A percentile compares a stretch with the other conserved stretches of the same genome.
Conservation (phyloP, 202 grass and related monocot genomes). For the Saccharum hybrid region DNA sequence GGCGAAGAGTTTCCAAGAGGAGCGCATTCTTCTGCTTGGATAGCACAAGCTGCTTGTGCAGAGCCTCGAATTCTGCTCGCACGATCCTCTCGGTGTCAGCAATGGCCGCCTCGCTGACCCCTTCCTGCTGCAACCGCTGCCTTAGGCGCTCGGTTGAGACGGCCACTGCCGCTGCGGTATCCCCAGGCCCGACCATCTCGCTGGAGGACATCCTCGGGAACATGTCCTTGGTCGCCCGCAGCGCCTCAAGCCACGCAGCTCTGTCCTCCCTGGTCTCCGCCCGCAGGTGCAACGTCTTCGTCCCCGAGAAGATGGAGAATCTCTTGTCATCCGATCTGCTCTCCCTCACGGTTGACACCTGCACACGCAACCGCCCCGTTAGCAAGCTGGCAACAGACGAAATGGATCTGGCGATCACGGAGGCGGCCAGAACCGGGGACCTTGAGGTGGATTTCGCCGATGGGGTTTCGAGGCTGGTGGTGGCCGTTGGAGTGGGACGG, state of each 20-base stretch:
- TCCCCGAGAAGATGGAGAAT: constrained; percentile 96
- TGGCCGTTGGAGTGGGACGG: constrained; percentile 56
- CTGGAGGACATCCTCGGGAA: constrained; percentile 93
- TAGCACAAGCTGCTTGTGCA: constrained; percentile 79
- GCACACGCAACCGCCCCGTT: constrained; percentile 37
- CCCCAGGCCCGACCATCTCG: constrained; percentile 69
- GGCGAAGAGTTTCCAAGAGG: constrained; percentile 79
- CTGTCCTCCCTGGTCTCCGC: constrained; percentile 93
- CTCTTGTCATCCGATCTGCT: constrained; percentile 94
- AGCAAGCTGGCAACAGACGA: constrained; percentile 23
- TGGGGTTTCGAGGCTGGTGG: constrained; percentile 57
- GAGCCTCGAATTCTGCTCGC: constrained; percentile 70
- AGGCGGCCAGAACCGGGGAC: constrained; percentile 35
- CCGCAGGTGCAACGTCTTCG: constrained; percentile 80
- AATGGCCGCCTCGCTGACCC: constrained; percentile 69
- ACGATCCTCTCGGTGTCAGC: constrained; percentile 79
- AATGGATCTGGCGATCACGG: constrained; percentile 61
- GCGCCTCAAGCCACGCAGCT: constrained; percentile 72
- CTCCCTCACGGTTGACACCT: constrained; percentile 93
- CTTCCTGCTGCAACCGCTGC: constrained; percentile 73
- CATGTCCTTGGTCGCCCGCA: constrained; percentile 92
- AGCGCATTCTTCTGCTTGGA: constrained; percentile 77
- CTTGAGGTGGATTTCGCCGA: constrained; percentile 99
- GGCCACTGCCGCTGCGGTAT: constrained; percentile 49
- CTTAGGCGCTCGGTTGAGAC: constrained; percentile 73